phyloP scores from a whole-genome alignment of 2,329 filamentous ascomycete genomes.

The Clonostachys solani region DNA sequence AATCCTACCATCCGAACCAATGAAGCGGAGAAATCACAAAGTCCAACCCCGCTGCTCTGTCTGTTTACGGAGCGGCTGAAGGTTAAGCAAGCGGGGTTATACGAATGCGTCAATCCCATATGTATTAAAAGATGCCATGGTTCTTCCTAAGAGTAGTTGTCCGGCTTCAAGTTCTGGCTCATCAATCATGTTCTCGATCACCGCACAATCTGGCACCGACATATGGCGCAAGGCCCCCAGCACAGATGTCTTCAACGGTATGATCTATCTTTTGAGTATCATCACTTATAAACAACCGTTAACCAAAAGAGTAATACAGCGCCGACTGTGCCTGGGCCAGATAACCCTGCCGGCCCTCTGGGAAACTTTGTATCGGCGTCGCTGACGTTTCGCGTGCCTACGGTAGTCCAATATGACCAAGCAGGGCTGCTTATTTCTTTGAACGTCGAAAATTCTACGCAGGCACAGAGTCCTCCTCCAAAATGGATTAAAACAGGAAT shows the following conservation, averaged over 20 bases:
- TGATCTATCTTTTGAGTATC: background rate
- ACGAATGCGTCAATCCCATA: too few relatives aligned
- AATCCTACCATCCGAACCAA: too few relatives aligned
- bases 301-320: too few relatives aligned
- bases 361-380: conserved; percentile 57
- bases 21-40: too few relatives aligned
- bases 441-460: background rate
- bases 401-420: conserved; percentile 24
- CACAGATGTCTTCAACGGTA: conserved; percentile 56
- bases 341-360: conserved; percentile 22
- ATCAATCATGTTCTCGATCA: conserved; percentile 28
- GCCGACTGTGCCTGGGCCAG: too few relatives aligned
- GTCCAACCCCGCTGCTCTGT: too few relatives aligned
- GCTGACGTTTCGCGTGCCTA: conserved; percentile 57
- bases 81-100: too few relatives aligned
- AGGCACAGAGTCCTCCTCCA: conserved; percentile 4
- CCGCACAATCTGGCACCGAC: conserved; percentile 54
- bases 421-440: conserved; percentile 1
- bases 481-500: conserved; percentile 74
- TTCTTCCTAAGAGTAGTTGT: too few relatives aligned
- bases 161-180: too few relatives aligned
- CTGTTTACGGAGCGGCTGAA: too few relatives aligned
- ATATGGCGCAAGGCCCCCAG: conserved; percentile 66
- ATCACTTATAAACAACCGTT: too few relatives aligned
- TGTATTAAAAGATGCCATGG: too few relatives aligned